phyloP scores from a whole-genome alignment of 208 protist genomes.

The Wallacemonas sp. region DNA sequence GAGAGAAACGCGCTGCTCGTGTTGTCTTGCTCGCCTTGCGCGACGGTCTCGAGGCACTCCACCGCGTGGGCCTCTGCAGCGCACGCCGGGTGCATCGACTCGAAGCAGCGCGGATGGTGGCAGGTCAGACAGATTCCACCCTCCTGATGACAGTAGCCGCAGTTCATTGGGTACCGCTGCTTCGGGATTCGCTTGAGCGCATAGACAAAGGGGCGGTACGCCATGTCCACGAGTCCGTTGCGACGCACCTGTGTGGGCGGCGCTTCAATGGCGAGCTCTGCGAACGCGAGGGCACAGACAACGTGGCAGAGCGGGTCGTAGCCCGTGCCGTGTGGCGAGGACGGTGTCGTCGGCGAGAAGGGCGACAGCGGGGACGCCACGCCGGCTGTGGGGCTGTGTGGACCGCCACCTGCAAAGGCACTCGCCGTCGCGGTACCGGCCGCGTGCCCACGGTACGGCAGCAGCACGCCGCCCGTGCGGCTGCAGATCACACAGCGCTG shows the following conservation, averaged over 20 bases:
- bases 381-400: background rate
- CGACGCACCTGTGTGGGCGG: slow-evolving; percentile 25
- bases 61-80: slow-evolving; percentile 53
- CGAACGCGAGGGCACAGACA: slow-evolving; percentile 58
- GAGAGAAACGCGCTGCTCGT: slow-evolving; percentile 11
- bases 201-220: slow-evolving; percentile 37
- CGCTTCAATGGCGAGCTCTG: slow-evolving; percentile 42
- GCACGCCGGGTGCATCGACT: slow-evolving; percentile 72
- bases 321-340: slow-evolving; percentile 5
- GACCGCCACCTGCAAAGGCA: slow-evolving; percentile 10
- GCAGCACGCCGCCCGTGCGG: slow-evolving; percentile 56
- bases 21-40: background rate
- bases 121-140: slow-evolving; percentile 46
- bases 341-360: background rate
- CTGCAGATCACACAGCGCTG: slow-evolving; percentile 50
- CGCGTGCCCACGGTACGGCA: slow-evolving; percentile 37
- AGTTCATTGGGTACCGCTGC: slow-evolving; percentile 39
- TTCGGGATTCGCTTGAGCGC: slow-evolving; percentile 32
- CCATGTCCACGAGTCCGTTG: slow-evolving; percentile 38
- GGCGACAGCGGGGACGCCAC: background rate
- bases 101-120: slow-evolving; percentile 62
- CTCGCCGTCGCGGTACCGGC: background rate
- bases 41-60: slow-evolving; percentile 41
- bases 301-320: slow-evolving; percentile 49
- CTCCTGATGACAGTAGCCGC: slow-evolving; percentile 57